phyloP scores from a whole-genome alignment of 768 basidiomycete species.

The Tricholoma sp. region DNA sequence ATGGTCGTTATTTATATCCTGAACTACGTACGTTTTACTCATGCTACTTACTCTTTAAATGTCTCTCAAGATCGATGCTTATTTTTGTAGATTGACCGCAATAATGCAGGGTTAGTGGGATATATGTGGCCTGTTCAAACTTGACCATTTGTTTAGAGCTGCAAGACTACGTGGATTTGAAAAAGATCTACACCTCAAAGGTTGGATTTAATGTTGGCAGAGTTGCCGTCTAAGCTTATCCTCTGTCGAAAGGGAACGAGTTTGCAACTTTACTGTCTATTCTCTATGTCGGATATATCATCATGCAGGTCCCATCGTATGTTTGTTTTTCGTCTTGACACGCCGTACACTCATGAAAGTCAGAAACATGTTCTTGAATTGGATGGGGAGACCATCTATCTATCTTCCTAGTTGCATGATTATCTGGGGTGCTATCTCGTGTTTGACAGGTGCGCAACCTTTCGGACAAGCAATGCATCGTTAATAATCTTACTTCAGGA shows the following conservation, averaged over 20 bases:
- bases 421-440: conserved; percentile 58
- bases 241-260: conserved; percentile 25
- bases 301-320: conserved; percentile 73
- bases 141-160: conserved; percentile 34
- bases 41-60: background rate
- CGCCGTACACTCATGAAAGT: background rate
- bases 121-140: background rate
- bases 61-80: conserved; percentile 22
- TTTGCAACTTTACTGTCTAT: conserved; percentile 58
- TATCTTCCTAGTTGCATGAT: conserved; percentile 61
- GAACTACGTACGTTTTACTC: conserved; percentile 27
- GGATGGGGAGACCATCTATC: conserved; percentile 57
- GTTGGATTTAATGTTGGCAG: conserved; percentile 13
- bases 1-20: conserved; percentile 43
- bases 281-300: conserved; percentile 62
- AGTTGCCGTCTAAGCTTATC: background rate
- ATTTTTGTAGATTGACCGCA: conserved; percentile 56
- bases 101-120: conserved; percentile 53
- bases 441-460: conserved; percentile 37
- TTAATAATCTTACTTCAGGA: conserved; percentile 4
- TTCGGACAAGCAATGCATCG: background rate
- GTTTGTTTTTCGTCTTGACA: conserved; percentile 12
- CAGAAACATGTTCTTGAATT: conserved; percentile 68
- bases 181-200: conserved; percentile 50
- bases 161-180: conserved; percentile 66